phyloP scores from a whole-genome alignment of 306 rosid genomes.

The Clitoria ternatea region DNA sequence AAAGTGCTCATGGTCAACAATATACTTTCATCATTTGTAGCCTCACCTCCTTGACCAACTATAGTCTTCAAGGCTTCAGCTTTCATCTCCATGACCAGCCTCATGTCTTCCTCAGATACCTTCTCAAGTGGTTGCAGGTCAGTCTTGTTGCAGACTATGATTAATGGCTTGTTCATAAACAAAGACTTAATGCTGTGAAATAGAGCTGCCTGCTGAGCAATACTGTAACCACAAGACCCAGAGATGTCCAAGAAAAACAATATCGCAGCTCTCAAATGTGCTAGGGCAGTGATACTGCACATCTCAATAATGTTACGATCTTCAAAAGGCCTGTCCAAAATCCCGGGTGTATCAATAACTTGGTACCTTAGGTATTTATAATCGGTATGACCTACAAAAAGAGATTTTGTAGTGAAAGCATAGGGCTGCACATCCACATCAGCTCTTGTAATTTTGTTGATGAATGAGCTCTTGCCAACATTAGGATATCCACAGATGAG shows the following conservation, averaged over 20 bases:
- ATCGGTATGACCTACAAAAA: slow-evolving; percentile 87
- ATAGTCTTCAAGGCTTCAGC: slow-evolving; percentile 76
- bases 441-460: slow-evolving; percentile 87
- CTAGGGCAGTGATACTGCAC: slow-evolving; percentile 92
- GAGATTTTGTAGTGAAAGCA: slow-evolving; percentile 89
- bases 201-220: slow-evolving; percentile 82
- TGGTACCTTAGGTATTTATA: slow-evolving; percentile 84
- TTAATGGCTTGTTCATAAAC: slow-evolving; percentile 52
- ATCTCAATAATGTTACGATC: slow-evolving; percentile 90
- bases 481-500: slow-evolving; percentile 91
- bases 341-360: slow-evolving; percentile 88
- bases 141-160: slow-evolving; percentile 65
- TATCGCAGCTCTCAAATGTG: slow-evolving; percentile 86
- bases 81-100: slow-evolving; percentile 76
- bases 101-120: slow-evolving; percentile 73
- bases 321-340: slow-evolving; percentile 89
- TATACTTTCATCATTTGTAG: slow-evolving; percentile 52
- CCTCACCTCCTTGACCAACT: slow-evolving; percentile 73
- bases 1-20: slow-evolving; percentile 83
- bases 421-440: slow-evolving; percentile 93
- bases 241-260: slow-evolving; percentile 86
- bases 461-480: slow-evolving; percentile 91
- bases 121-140: slow-evolving; percentile 81
- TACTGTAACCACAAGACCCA: slow-evolving; percentile 85
- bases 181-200: slow-evolving; percentile 69